phyloP scores from a whole-genome alignment of 2,329 filamentous ascomycete species.

The Neofusicoccum parvum region DNA sequence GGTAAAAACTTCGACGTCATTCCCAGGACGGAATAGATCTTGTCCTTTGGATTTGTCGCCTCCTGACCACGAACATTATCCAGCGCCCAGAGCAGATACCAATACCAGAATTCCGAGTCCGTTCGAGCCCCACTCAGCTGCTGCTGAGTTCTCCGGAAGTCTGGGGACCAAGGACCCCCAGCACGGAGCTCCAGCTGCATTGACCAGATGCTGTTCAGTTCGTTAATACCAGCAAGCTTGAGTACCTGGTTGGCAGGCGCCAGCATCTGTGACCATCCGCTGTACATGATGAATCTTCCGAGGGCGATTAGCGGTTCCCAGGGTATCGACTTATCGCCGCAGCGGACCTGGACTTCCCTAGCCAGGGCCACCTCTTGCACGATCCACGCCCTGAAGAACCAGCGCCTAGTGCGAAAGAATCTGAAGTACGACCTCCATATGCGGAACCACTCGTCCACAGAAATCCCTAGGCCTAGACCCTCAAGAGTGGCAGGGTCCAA shows the following conservation, averaged over 20 bases:
- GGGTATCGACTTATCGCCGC: not conserved
- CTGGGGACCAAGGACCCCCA: not conserved
- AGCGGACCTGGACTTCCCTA: not conserved
- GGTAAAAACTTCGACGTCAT: not conserved
- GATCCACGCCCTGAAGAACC: constrained; percentile 14
- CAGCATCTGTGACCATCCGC: not conserved
- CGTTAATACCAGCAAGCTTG: not conserved
- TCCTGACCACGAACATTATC: not conserved
- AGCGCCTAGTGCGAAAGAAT: not conserved
- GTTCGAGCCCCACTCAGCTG: not conserved
- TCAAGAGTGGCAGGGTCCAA: not conserved
- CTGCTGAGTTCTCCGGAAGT: not conserved
- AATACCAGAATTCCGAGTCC: constrained; percentile 3
- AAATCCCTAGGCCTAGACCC: not conserved
- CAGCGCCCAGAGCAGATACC: not conserved
- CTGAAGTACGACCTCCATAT: not conserved
- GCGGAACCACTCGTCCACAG: not conserved
- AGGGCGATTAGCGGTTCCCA: not conserved
- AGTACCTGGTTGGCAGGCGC: not conserved
- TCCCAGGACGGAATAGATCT: not conserved
- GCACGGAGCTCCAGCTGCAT: not conserved
- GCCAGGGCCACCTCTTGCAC: constrained; percentile 11
- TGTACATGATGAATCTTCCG: not conserved
- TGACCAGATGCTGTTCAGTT: not conserved
- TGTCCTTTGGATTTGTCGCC: not conserved